Conservation (phyloP, 139 green algal genomes). For the Zygnema circumcarinatum region DNA sequence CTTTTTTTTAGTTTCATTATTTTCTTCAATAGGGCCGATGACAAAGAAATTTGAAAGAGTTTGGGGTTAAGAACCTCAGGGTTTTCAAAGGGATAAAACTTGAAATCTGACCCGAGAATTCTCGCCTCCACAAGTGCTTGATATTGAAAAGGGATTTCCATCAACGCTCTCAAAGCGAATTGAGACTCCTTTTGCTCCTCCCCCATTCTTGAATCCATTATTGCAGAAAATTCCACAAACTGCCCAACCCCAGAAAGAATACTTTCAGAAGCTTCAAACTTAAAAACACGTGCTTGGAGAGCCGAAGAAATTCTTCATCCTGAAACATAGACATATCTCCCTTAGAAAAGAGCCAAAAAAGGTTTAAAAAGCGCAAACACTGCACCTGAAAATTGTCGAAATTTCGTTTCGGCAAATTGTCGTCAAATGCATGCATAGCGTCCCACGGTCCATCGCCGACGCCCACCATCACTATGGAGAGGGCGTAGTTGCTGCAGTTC, state of each 20-base stretch:
- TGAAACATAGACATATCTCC: background rate
- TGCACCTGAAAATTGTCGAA: too few relatives aligned
- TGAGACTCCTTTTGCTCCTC: slow-evolving; percentile 49
- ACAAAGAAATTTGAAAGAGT: too few relatives aligned
- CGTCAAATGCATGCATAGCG: too few relatives aligned
- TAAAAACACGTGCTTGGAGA: slow-evolving; percentile 1
- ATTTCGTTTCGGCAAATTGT: too few relatives aligned
- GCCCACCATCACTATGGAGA: too few relatives aligned
- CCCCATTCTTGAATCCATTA: slow-evolving; percentile 21
- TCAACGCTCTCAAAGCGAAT: slow-evolving; percentile 75
- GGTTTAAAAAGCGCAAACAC: too few relatives aligned
- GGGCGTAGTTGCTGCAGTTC: too few relatives aligned
- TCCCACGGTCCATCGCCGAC: too few relatives aligned
- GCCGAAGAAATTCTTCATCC: background rate
- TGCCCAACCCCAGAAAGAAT: slow-evolving; percentile 33
- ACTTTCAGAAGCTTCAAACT: background rate
- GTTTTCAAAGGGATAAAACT: too few relatives aligned
- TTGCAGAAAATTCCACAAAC: slow-evolving; percentile 79
- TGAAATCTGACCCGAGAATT: slow-evolving; percentile 38
- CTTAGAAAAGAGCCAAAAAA: too few relatives aligned
- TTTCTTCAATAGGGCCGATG: background rate
- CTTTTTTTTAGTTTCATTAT: background rate
- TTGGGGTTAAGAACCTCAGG: too few relatives aligned
- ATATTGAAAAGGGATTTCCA: slow-evolving; percentile 83
- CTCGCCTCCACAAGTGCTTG: slow-evolving; percentile 23